Base-by-base conservation (phyloP, 192 early-diverging fungal species). In the Coemansia sp. region DNA sequence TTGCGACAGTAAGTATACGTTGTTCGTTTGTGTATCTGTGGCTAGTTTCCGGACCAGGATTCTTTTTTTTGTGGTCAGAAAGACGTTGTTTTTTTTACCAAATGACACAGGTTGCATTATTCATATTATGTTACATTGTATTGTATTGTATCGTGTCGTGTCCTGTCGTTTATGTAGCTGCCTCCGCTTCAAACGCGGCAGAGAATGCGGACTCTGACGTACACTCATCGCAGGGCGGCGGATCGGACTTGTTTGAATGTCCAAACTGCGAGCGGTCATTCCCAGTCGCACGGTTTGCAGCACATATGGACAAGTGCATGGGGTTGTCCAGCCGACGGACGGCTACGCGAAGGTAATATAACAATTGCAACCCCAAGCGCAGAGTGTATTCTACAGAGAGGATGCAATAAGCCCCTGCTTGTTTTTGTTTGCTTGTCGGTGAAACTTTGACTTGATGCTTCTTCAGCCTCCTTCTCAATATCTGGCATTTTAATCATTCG, bases 221-320 rank as follows among this genome's bases (percentile, higher is more conserved):
- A 37, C 38, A 54, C 0, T 44, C 57, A 40, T 57, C 76, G 41
- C 71, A 39, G 43, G 41, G 44, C 81, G 86, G 74, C 17, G 53
- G 41, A 53, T 59, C 77, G 7, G 83, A 86, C 19, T 85, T 85
- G 48, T 92, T 88, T 64, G 87, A 94, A 49, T 96, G 95, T 71
- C 87, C 89, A 38, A 90, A 88, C 75, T 96, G 95, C 84, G 83
- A 89, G 64, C 83, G 85, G 38, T 77, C 81, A 41, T 93, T 87
- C 72, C 91, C 95, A 22, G 90, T 91, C n/a, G 84, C 87, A 43
- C 86, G 95, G 69, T 96, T 94, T 74, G 95, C 95, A 5, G 87
- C 93, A 38, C 95, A 96, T 72, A 84, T 96, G 48, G 93, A 95
- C 84, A 96, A 95, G 68, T 96, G 95, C 84, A 81, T 96, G 64